Evolutionary conservation across 306 rosid species (phyloP).

Genomic region (Prunus kanzakura): DNA sequence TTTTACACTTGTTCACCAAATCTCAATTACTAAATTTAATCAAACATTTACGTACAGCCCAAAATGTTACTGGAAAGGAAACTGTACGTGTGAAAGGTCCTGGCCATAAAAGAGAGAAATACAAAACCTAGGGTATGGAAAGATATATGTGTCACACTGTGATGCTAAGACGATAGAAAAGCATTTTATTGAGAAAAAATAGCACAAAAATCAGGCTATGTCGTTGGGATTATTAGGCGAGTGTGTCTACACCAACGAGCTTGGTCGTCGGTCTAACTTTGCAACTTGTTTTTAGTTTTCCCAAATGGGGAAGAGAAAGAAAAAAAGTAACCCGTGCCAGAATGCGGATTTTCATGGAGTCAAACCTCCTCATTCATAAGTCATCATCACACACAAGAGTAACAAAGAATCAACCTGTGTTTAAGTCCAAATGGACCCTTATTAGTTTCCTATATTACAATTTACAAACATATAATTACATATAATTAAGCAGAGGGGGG

Average conservation of each 20-base stretch:
- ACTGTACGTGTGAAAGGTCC: no score
- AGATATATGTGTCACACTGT: no score
- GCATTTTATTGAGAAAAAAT: no score
- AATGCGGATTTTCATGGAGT: slow-evolving; percentile 12
- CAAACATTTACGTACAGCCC: neutral
- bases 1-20: neutral
- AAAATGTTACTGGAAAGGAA: neutral
- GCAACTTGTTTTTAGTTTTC: neutral
- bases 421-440: neutral
- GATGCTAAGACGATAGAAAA: no score
- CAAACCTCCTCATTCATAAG: neutral
- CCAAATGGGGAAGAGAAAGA: neutral
- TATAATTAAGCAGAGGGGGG: neutral
- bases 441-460: neutral
- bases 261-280: neutral
- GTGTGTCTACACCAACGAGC: no score
- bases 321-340: neutral
- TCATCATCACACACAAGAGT: neutral
- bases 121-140: no score
- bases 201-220: no score
- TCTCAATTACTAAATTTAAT: neutral
- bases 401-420: neutral
- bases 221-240: no score
- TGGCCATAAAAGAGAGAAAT: no score
- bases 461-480: neutral